phyloP scores from a whole-genome alignment of 495 filamentous ascomycete species.

The Penicillium psychrofluorescens region DNA sequence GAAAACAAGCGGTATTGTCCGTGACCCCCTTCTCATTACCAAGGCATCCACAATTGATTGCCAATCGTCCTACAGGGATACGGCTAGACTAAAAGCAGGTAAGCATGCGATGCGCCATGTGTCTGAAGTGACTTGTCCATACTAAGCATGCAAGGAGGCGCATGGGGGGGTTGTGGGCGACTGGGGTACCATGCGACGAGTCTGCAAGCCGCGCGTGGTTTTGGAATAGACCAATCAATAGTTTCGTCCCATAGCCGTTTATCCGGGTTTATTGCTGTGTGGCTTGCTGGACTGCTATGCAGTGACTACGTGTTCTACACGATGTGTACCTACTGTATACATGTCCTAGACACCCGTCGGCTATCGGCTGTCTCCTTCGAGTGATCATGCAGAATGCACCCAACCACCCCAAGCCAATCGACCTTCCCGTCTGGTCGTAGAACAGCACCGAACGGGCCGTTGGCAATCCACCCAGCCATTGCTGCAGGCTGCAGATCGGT shows the following conservation, averaged over 20 bases:
- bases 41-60: no score
- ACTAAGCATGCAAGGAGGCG: not conserved
- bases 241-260: no score
- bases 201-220: slow-evolving; percentile 7
- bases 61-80: no score
- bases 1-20: no score
- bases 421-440: not conserved
- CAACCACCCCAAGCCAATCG: not conserved
- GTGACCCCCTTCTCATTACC: no score
- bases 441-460: not conserved
- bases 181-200: slow-evolving; percentile 1
- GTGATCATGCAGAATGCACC: not conserved
- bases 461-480: slow-evolving; percentile 8
- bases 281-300: no score
- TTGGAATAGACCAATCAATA: not conserved
- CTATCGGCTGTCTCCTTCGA: no score
- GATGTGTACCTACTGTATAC: no score
- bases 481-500: slow-evolving; percentile 9
- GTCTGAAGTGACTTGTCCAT: slow-evolving; percentile 17
- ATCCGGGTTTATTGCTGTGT: no score
- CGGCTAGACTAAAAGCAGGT: no score
- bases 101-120: slow-evolving; percentile 10
- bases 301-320: no score
- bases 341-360: no score
- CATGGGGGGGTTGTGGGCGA: not conserved